These are phyloP conservation scores for Cicer arietinum DNA, from an alignment of 306 rosid species.

Conservation along the genomic window DNA sequence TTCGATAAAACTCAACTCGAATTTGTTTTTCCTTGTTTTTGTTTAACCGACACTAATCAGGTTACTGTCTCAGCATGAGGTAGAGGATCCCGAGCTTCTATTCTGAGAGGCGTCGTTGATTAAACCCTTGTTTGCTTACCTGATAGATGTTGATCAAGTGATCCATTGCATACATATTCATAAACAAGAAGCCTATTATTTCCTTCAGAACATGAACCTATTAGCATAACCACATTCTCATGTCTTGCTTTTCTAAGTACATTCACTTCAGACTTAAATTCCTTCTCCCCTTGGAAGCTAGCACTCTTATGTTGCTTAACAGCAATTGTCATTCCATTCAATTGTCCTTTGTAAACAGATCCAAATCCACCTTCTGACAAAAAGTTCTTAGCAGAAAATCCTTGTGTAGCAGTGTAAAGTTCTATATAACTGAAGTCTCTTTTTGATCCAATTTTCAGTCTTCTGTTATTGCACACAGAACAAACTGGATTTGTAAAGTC, in stretches of 20 bases:
- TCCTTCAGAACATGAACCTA: constrained; percentile 86
- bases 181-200: constrained; percentile 79
- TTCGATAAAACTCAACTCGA: not conserved
- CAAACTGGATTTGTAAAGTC: constrained; percentile 55
- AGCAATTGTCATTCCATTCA: constrained; percentile 67
- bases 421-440: constrained; percentile 71
- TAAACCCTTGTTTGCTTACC: constrained; percentile 47
- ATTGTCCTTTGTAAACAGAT: constrained; percentile 64
- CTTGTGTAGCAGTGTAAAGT: constrained; percentile 59
- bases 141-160: constrained; percentile 78
- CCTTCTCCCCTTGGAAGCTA: constrained; percentile 84
- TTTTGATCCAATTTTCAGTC: constrained; percentile 62
- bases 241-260: constrained; percentile 83
- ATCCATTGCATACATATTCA: constrained; percentile 83
- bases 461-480: constrained; percentile 59
- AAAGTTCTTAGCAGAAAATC: constrained; percentile 63
- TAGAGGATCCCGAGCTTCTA: not conserved
- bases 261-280: constrained; percentile 76
- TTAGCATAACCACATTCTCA: constrained; percentile 75
- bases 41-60: not conserved
- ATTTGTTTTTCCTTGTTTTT: not conserved
- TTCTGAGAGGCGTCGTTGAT: not conserved
- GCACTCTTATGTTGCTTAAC: constrained; percentile 76
- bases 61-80: not conserved
- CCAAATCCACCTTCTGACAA: constrained; percentile 95